Percentiles rank a stretch among this genome's conserved stretches.
These are phyloP conservation scores for Oenanthe javanica DNA, from an alignment of 140 eudicot species.

Conservation along the genomic window DNA sequence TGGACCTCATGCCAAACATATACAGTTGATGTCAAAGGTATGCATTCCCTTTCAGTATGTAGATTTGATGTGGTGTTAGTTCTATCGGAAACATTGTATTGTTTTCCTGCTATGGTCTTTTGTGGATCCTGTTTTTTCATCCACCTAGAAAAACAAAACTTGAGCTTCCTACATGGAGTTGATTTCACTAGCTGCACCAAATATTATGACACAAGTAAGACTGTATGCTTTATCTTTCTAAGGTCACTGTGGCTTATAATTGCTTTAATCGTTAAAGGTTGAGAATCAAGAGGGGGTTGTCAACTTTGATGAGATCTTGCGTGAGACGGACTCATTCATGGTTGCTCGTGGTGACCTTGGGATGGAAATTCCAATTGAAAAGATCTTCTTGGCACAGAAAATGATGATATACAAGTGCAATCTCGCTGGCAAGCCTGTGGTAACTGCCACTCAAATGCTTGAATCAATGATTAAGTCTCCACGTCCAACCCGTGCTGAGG, in stretches of 20 bases:
- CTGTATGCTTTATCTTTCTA: not conserved
- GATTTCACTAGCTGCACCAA: not conserved
- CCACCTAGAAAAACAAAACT: not conserved
- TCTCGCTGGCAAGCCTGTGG: conserved; percentile 6
- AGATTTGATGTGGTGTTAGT: not conserved
- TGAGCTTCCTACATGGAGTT: not conserved
- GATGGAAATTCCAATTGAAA: conserved; percentile 6
- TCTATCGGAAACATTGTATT: not conserved
- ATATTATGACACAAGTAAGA: not conserved
- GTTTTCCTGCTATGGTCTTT: not conserved
- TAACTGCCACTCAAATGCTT: conserved; percentile 11
- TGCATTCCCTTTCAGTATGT: not conserved
- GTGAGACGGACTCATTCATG: conserved; percentile 22
- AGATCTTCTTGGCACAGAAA: conserved; percentile 9
- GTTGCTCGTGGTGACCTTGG: conserved; percentile 16
- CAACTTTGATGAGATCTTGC: conserved; percentile 22
- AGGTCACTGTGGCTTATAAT: not conserved
- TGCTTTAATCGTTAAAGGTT: conserved; percentile 4
- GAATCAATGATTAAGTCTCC: conserved; percentile 8
- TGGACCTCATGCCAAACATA: conserved; percentile 17
- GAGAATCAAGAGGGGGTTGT: conserved; percentile 24
- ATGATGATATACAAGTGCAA: conserved; percentile 13
- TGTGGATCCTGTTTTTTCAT: not conserved
- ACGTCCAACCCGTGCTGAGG: conserved; percentile 13
- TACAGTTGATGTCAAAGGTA: conserved; percentile 22